Conservation (phyloP, 371 early-diverging fungal species). For the Mortierella sp. region DNA sequence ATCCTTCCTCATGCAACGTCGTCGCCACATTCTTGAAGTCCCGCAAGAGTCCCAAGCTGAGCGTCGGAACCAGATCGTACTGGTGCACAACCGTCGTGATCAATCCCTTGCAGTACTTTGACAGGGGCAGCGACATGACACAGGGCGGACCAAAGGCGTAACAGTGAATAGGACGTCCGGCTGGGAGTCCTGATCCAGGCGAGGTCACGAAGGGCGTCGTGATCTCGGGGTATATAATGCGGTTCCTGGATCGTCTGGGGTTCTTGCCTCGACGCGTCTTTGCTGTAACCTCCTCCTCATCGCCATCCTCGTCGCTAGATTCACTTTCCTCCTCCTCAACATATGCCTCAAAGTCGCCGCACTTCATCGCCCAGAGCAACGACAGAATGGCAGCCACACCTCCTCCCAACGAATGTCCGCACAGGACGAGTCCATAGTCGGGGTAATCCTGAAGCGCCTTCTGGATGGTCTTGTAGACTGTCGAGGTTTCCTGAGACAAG, state of each 20-base stretch:
- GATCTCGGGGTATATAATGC: constrained; percentile 50
- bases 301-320: constrained; percentile 38
- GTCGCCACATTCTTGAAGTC: constrained; percentile 83
- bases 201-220: constrained; percentile 75
- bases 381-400: constrained; percentile 81
- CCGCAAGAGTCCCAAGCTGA: constrained; percentile 79
- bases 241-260: constrained; percentile 17
- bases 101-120: constrained; percentile 76
- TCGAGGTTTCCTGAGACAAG: constrained; percentile 72
- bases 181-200: constrained; percentile 72
- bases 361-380: constrained; percentile 74
- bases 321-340: constrained; percentile 41
- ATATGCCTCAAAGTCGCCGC: constrained; percentile 61
- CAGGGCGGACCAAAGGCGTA: constrained; percentile 85
- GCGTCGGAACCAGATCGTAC: constrained; percentile 78
- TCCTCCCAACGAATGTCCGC: constrained; percentile 87
- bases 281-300: constrained; percentile 19
- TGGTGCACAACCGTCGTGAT: constrained; percentile 82
- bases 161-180: constrained; percentile 82
- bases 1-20: constrained; percentile 73
- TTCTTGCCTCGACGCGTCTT: constrained; percentile 2
- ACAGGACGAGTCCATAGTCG: constrained; percentile 81
- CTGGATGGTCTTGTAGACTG: constrained; percentile 74
- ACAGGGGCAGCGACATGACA: constrained; percentile 75
- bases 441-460: constrained; percentile 76